A percentile compares a stretch with the other conserved stretches of the same genome.
These are phyloP conservation scores for Vigna trinervia DNA, from an alignment of 306 rosid species.

Conservation along the genomic window DNA sequence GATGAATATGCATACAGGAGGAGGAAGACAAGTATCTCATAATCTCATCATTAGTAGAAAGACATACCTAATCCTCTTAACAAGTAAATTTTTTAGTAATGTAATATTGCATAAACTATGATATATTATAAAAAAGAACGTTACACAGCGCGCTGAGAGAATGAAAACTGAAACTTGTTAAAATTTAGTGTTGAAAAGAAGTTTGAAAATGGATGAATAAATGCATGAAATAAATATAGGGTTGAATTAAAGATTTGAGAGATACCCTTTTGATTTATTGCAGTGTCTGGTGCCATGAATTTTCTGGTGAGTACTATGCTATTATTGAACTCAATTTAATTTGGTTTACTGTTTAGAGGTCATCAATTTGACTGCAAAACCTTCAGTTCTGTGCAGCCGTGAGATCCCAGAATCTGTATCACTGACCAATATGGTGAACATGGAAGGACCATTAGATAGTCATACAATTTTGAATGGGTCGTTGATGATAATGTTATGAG, in stretches of 20 bases:
- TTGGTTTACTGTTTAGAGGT: constrained; percentile 1
- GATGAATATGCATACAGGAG: too few relatives aligned
- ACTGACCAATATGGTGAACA: background rate
- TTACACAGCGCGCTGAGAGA: background rate
- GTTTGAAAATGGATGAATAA: background rate
- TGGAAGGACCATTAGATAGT: constrained; percentile 3
- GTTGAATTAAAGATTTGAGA: background rate
- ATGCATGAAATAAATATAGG: constrained; percentile 27
- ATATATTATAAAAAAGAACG: background rate
- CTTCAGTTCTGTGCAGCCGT: background rate
- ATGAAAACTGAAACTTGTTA: background rate
- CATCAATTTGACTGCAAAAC: constrained; percentile 25
- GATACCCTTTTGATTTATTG: constrained; percentile 24
- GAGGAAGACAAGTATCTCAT: too few relatives aligned
- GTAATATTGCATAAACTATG: too few relatives aligned
- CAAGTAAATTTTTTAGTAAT: too few relatives aligned
- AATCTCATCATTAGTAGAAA: too few relatives aligned
- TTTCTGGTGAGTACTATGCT: constrained; percentile 5
- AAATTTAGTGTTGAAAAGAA: background rate
- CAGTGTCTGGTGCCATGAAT: background rate
- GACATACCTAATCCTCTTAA: too few relatives aligned
- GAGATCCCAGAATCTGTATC: background rate
- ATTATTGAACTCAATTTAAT: constrained; percentile 12
- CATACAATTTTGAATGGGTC: background rate
- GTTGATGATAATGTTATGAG: background rate